Conservation (phyloP, 2,329 filamentous ascomycete species). For the Pseudogymnoascus sp. region DNA sequence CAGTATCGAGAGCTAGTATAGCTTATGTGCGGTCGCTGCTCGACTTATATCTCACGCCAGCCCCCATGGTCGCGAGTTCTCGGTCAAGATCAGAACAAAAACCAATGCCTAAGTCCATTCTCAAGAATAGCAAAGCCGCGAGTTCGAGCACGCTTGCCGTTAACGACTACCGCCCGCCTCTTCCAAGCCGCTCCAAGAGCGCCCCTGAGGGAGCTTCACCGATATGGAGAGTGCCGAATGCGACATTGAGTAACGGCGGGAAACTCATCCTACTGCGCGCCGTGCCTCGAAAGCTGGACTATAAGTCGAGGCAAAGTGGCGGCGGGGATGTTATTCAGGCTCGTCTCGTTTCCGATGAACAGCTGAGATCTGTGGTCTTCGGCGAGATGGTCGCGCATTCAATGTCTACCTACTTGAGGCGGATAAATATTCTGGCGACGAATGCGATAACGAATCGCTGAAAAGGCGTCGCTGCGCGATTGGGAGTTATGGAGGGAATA, state of each 20-base stretch:
- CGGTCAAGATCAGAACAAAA: not conserved
- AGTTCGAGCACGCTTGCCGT: slow-evolving; percentile 17
- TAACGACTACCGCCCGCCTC: slow-evolving; percentile 18
- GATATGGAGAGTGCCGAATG: slow-evolving; percentile 58
- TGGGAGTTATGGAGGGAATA: not conserved
- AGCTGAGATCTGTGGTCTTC: slow-evolving; percentile 66
- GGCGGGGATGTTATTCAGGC: slow-evolving; percentile 59
- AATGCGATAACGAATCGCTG: slow-evolving; percentile 37
- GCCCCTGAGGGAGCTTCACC: slow-evolving; percentile 30
- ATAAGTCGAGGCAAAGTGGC: slow-evolving; percentile 40
- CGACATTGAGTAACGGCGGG: slow-evolving; percentile 63
- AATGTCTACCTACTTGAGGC: slow-evolving; percentile 68
- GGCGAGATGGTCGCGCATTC: slow-evolving; percentile 74
- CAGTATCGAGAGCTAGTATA: slow-evolving; percentile 69
- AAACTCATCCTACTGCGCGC: slow-evolving; percentile 58
- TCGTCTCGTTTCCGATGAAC: slow-evolving; percentile 58
- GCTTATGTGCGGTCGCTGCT: slow-evolving; percentile 66
- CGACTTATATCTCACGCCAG: slow-evolving; percentile 59
- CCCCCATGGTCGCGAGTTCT: slow-evolving; percentile 33
- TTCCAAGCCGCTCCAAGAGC: slow-evolving; percentile 17
- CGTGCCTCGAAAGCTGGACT: slow-evolving; percentile 39
- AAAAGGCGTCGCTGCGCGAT: not conserved
- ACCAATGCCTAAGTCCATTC: slow-evolving; percentile 8
- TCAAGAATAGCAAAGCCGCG: slow-evolving; percentile 16
- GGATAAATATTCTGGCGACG: slow-evolving; percentile 65